phyloP scores from a whole-genome alignment of 106 monocot species.

The Dioscorea dumetorum region DNA sequence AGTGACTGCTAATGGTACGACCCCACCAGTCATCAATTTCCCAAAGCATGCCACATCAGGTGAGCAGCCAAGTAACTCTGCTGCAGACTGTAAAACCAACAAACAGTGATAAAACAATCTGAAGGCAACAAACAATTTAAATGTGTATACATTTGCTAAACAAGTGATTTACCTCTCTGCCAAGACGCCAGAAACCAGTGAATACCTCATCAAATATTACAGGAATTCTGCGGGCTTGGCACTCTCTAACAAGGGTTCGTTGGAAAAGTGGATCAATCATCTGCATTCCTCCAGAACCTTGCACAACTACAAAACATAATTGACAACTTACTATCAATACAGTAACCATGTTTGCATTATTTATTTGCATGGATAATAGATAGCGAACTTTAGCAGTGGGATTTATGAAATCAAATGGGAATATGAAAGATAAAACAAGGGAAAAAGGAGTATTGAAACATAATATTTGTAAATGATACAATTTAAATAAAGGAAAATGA shows the following conservation, averaged over 20 bases:
- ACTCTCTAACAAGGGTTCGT: conserved; percentile 67
- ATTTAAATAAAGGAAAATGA: too few species aligned
- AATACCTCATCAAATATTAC: conserved; percentile 99
- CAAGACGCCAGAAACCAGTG: conserved; percentile 98
- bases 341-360: too few species aligned
- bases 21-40: conserved; percentile 89
- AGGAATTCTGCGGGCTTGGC: conserved; percentile 60
- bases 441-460: too few species aligned
- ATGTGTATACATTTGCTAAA: background rate
- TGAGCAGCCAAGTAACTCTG: conserved; percentile 75
- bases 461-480: too few species aligned
- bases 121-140: background rate
- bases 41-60: conserved; percentile 92
- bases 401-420: too few species aligned
- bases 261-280: conserved; percentile 99
- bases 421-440: too few species aligned
- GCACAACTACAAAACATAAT: conserved; percentile 56
- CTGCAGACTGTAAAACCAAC: conserved; percentile 63
- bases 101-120: background rate
- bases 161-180: conserved; percentile 51
- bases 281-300: conserved; percentile 92
- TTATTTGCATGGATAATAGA: too few species aligned
- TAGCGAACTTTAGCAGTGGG: too few species aligned
- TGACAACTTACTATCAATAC: background rate
- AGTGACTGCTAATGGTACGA: conserved; percentile 85